Base-by-base conservation (phyloP, 2,329 filamentous ascomycete genomes). In the Dryadomyces quercus-mongolicae region DNA sequence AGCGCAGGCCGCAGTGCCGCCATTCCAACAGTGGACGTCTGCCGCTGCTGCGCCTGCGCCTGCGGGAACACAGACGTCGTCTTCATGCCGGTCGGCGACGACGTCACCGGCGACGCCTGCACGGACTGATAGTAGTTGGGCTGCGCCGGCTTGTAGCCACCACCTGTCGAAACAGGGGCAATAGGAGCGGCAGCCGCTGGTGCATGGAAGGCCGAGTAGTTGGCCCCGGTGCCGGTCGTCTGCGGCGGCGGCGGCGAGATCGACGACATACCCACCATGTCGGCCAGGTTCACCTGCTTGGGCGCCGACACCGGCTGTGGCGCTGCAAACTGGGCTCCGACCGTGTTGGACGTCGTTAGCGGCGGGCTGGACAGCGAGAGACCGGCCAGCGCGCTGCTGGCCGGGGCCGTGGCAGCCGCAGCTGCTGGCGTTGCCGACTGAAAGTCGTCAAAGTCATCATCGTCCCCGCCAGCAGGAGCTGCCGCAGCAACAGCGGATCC, bases 361-460 rank as follows among this genome's bases (percentile, higher is more conserved):
- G 75, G 70, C 16, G 74, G 60, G 62, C 76, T 61, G 21, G 54
- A 18, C 62, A 79, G 55, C 63, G 76, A 54, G 38, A 53, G 44
- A 3, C 50, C 55, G 15, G 50, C 53, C 20, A 56, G 52, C 2
- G 49, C 34, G 38, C 49, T 54, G 50, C 36, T 45, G 49, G 42
- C 16, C 12, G 49, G 36, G 8, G 36, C 22, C 9, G 54, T 13
- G 4, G 52, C 51, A 2, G 55, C 36, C n/a, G 57, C 46, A 68
- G 18, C 75, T 67, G 81, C 72, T 3, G 85, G 80, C 2, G 86
- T 74, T 15, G 92, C 92, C 20, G 90, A 95, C 68, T 95, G 89
- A 75, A 97, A 97, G 65, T 98, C 93, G 65, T 97, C 93, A 64
- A 97, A 97, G 59, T 96, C 93, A 61, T 95, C 91, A 59, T 96